A percentile compares a stretch with the other conserved stretches of the same genome.
These are phyloP conservation scores for Colletotrichum sp. DNA, from an alignment of 2,329 filamentous ascomycete species.

Conservation along the genomic window DNA sequence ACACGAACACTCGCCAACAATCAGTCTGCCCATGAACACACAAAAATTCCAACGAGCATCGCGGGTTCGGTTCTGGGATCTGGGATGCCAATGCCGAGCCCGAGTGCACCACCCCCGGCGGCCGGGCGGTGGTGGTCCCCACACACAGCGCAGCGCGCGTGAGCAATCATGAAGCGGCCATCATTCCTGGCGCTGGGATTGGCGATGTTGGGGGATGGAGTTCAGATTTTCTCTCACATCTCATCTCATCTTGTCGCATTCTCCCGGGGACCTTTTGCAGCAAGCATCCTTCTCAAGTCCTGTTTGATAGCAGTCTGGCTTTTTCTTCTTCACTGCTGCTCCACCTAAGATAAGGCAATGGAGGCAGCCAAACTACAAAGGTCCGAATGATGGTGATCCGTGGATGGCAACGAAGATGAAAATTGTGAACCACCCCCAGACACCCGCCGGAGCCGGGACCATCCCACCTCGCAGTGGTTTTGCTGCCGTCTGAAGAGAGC, in stretches of 20 bases:
- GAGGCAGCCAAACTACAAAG: background rate
- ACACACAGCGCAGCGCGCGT: background rate
- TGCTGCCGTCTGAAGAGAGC: background rate
- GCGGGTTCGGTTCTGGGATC: background rate
- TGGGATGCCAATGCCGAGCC: slow-evolving; percentile 6
- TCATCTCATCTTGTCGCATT: slow-evolving; percentile 12
- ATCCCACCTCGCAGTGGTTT: background rate
- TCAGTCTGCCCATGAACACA: background rate
- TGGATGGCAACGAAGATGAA: background rate
- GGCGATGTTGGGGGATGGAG: background rate
- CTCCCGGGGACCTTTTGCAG: background rate
- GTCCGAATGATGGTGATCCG: background rate
- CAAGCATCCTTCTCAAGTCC: background rate
- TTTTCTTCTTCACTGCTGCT: background rate
- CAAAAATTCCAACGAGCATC: background rate
- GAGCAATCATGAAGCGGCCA: slow-evolving; percentile 18
- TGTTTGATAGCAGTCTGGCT: background rate
- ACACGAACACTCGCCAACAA: background rate
- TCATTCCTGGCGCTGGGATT: background rate
- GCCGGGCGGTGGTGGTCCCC: slow-evolving; percentile 2
- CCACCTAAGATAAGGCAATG: background rate
- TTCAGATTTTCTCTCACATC: slow-evolving; percentile 11
- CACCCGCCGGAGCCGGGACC: background rate
- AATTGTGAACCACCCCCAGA: background rate
- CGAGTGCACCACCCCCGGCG: background rate